Base-by-base conservation (phyloP, 495 filamentous ascomycete genomes). In the Aspergillus sparsus region DNA sequence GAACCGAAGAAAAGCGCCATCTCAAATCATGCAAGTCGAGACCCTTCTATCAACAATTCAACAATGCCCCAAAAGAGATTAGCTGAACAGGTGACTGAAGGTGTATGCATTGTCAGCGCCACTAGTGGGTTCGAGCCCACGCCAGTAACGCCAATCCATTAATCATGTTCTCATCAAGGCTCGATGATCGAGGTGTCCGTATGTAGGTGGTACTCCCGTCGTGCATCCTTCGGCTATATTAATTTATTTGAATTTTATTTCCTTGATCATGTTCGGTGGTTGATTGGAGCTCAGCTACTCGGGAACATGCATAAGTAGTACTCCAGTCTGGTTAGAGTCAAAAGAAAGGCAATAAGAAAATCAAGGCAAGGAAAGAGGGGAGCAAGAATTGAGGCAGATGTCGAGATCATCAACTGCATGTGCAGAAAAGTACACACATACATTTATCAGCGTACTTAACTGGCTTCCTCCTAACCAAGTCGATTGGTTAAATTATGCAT, bases 101-200 rank as follows among this genome's bases (percentile, higher is more conserved):
- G 50, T 46, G 45, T 57, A 63, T 67, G 64, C 64, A 63, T 10
- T 63, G 64, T 67, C 64, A 67, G 64, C 64, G 47, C 51, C 49
- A n/a, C 46, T 55, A 61, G 64, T 62, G 64, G 61, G 58, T 59
- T 13, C 49, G 55, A 49, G 55, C 50, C 39, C 56, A 55, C 63
- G 53, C 16, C 44, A 15, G 15, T 12, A n/a, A 27, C 21, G 21
- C 21, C 21, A 27, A 27, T 27, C 21, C 21, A 27, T 27, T 27
- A 27, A 27, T 27, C 21, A 27, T 27, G 21, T 27, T 27, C 21
- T 3, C 21, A 27, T 27, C 21, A 27, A 27, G 21, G 21, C 1
- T 27, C 21, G 3, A 27, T 27, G 21, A 1, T 27, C 21, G 21
- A 27, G 21, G 21, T 1, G 21, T 27, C 21, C 21, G 21, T 27